These are phyloP conservation scores for Pythium phragmiticola DNA, from an alignment of 352 stramenopile genomes.

Conservation along the genomic window DNA sequence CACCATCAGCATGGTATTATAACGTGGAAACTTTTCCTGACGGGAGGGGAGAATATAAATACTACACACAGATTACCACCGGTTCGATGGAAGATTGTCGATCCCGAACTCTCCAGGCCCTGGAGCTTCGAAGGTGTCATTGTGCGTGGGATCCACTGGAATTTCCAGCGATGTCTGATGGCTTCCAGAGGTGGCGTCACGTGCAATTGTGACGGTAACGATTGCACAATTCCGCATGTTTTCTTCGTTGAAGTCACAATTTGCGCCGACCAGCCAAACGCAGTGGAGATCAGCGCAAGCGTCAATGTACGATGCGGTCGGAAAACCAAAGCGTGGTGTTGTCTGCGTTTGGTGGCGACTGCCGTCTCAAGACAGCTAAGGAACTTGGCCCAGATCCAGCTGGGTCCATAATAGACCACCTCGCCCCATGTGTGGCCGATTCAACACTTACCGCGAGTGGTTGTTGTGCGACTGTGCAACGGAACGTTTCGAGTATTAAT, in stretches of 20 bases:
- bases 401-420: not conserved
- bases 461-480: not conserved
- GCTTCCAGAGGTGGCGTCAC: not conserved
- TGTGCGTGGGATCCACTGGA: no score
- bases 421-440: not conserved
- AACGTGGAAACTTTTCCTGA: no score
- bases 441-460: not conserved
- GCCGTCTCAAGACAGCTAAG: not conserved
- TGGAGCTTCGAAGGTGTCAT: no score
- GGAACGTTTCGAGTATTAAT: no score
- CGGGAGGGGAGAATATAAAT: no score
- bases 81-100: no score
- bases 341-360: not conserved
- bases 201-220: not conserved
- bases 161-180: not conserved
- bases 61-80: no score
- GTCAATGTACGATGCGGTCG: not conserved
- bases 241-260: not conserved
- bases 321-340: not conserved
- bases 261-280: conserved; percentile 1
- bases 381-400: conserved; percentile 8
- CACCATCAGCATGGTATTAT: no score
- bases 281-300: not conserved
- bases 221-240: not conserved
- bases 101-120: no score